Percentiles rank a stretch among this genome's conserved stretches.
These are phyloP conservation scores for Beauveria bassiana DNA, from an alignment of 2,329 filamentous ascomycete species.

Conservation along the genomic window DNA sequence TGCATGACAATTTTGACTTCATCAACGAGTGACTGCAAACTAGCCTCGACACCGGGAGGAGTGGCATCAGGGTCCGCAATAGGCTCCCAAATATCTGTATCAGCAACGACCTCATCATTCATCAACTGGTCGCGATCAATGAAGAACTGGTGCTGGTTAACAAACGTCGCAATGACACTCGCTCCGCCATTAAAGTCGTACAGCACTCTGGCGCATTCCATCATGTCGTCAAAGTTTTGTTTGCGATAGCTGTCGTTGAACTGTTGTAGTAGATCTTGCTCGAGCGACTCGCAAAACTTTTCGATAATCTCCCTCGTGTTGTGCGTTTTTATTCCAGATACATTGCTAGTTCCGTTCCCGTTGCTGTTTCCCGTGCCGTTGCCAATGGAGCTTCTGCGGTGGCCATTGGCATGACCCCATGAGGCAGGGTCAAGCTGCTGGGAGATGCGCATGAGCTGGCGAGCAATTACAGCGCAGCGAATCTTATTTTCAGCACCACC, in stretches of 20 bases:
- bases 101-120: slow-evolving; percentile 71
- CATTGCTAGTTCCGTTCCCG: slow-evolving; percentile 33
- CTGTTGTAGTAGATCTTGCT: slow-evolving; percentile 90
- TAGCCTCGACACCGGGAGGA: slow-evolving; percentile 83
- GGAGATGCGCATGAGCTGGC: slow-evolving; percentile 90
- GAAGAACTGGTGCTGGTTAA: slow-evolving; percentile 99
- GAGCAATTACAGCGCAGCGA: slow-evolving; percentile 84
- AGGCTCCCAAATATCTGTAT: slow-evolving; percentile 77
- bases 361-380: slow-evolving; percentile 32
- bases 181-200: slow-evolving; percentile 94
- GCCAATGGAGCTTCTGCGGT: slow-evolving; percentile 34
- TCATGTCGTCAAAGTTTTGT: slow-evolving; percentile 97
- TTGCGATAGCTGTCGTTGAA: slow-evolving; percentile 96
- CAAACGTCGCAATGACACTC: slow-evolving; percentile 91
- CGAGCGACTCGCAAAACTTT: slow-evolving; percentile 90
- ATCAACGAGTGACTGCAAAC: slow-evolving; percentile 83
- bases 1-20: slow-evolving; percentile 95
- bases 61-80: slow-evolving; percentile 92
- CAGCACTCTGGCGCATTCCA: slow-evolving; percentile 88
- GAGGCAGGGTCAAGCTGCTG: slow-evolving; percentile 75
- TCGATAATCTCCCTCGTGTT: slow-evolving; percentile 87
- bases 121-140: slow-evolving; percentile 92
- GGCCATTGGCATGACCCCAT: slow-evolving; percentile 51
- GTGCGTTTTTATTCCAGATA: slow-evolving; percentile 39
- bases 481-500: slow-evolving; percentile 88